Evolutionary conservation across 176 grass and related monocot species (phyloP).

Genomic region (Coix lacrymajobi): DNA sequence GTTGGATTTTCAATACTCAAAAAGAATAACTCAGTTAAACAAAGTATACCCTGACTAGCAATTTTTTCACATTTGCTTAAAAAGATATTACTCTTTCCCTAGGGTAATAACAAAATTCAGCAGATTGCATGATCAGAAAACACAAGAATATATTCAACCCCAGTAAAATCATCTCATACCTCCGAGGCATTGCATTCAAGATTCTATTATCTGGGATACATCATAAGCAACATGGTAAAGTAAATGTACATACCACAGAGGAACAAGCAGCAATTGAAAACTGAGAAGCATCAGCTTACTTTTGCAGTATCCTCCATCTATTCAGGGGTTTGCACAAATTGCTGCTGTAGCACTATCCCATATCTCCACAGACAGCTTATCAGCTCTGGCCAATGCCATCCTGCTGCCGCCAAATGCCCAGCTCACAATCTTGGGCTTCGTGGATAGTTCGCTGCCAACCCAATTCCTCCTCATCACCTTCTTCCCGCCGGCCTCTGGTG

Average conservation of each 20-base stretch:
- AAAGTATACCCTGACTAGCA: background rate
- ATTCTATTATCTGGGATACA: background rate
- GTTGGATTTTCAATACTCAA: background rate
- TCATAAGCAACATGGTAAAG: background rate
- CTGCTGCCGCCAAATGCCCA: slow-evolving; percentile 75
- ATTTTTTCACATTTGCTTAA: slow-evolving; percentile 5
- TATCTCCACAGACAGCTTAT: slow-evolving; percentile 54
- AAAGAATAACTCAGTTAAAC: background rate
- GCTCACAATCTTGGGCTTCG: slow-evolving; percentile 55
- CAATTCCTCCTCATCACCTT: slow-evolving; percentile 80
- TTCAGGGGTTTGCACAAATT: background rate
- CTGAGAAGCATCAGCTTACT: slow-evolving; percentile 13
- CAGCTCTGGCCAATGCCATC: slow-evolving; percentile 67
- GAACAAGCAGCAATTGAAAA: background rate
- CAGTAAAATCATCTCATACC: background rate
- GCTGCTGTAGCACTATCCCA: slow-evolving; percentile 52
- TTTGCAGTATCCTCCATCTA: background rate
- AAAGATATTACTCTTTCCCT: background rate
- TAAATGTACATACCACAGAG: background rate
- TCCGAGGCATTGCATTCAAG: background rate
- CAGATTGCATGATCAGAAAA: slow-evolving; percentile 1
- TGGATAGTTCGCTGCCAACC: slow-evolving; percentile 43
- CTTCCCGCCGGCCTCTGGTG: slow-evolving; percentile 30
- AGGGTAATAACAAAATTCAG: background rate
- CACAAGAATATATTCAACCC: background rate